phyloP scores from a whole-genome alignment of 2,329 filamentous ascomycete species.

The Talaromyces sp. region DNA sequence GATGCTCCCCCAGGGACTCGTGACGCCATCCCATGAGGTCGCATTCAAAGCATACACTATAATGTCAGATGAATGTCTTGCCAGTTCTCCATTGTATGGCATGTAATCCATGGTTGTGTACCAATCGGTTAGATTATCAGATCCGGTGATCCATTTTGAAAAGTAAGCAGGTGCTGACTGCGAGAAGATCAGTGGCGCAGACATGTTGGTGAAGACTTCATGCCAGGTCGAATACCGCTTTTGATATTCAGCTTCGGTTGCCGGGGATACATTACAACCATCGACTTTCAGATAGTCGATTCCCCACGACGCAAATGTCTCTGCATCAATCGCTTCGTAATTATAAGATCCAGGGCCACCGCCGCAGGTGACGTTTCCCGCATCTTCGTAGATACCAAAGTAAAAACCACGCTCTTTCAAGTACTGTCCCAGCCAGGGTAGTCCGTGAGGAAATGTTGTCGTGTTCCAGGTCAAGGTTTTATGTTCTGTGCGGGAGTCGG shows the following conservation, averaged over 20 bases:
- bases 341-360: conserved; percentile 43
- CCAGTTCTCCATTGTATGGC: conserved; percentile 41
- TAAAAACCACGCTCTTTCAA: conserved; percentile 41
- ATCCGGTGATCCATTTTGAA: conserved; percentile 21
- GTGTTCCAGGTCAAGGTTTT: conserved; percentile 43
- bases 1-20: conserved; percentile 47
- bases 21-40: conserved; percentile 8
- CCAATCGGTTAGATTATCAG: conserved; percentile 43
- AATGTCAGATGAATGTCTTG: conserved; percentile 46
- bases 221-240: conserved; percentile 45
- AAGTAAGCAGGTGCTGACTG: conserved; percentile 50
- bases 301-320: conserved; percentile 38
- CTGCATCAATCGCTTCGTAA: conserved; percentile 43
- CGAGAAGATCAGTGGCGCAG: conserved; percentile 43
- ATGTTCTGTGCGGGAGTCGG: conserved; percentile 32
- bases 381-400: conserved; percentile 48
- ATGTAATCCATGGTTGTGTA: conserved; percentile 48
- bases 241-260: conserved; percentile 27
- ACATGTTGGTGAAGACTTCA: conserved; percentile 34
- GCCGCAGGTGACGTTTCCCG: conserved; percentile 45
- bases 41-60: conserved; percentile 41
- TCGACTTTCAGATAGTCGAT: conserved; percentile 52
- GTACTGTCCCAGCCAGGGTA: conserved; percentile 42
- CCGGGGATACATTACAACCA: conserved; percentile 38
- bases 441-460: conserved; percentile 43